Evolutionary conservation across 345 rosid genomes (phyloP).

Genomic region (Diplotaxis tenuifolia): DNA sequence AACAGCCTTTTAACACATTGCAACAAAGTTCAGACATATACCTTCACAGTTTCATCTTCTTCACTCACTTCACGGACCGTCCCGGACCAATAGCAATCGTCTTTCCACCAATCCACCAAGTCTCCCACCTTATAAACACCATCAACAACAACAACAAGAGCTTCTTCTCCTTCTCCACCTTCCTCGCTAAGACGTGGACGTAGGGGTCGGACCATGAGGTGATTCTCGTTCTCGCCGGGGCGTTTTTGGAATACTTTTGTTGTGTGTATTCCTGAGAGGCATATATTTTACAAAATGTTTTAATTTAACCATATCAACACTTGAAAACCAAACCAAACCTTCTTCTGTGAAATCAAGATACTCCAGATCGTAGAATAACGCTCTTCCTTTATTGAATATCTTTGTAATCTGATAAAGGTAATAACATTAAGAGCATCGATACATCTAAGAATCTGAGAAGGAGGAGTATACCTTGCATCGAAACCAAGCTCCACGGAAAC

Average conservation of each 20-base stretch:
- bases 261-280: conserved; percentile 12
- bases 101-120: conserved; percentile 33
- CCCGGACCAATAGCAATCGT: conserved; percentile 26
- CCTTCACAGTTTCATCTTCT: conserved; percentile 7
- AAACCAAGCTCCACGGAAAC: conserved; percentile 88
- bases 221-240: not conserved
- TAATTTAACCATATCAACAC: not conserved
- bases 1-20: not conserved
- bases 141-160: conserved; percentile 24
- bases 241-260: conserved; percentile 14
- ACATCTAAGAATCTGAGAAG: not conserved
- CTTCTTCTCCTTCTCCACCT: not conserved
- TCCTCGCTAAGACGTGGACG: not conserved
- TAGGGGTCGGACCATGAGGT: conserved; percentile 23
- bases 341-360: conserved; percentile 26
- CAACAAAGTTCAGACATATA: not conserved
- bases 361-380: conserved; percentile 9
- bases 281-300: not conserved
- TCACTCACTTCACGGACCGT: not conserved
- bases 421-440: not conserved
- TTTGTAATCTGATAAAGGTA: conserved; percentile 9
- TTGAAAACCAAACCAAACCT: not conserved
- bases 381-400: conserved; percentile 4
- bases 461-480: conserved; percentile 60
- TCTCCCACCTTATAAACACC: conserved; percentile 26